phyloP scores from a whole-genome alignment of 2,329 filamentous ascomycete genomes.

The Drechslerella stenobrocha region DNA sequence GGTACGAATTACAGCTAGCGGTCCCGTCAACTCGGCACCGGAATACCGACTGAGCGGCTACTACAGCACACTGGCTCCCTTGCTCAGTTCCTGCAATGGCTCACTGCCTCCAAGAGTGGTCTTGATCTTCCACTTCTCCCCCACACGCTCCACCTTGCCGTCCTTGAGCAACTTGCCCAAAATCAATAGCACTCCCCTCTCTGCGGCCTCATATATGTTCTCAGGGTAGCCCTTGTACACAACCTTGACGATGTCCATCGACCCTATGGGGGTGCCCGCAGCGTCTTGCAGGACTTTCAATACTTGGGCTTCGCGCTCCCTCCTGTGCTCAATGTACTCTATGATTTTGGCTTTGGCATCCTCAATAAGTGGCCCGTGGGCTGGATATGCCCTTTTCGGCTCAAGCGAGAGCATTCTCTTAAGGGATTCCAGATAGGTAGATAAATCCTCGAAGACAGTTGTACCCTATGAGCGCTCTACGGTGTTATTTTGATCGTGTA shows the following conservation, averaged over 20 bases:
- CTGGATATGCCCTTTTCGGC: slow-evolving; percentile 70
- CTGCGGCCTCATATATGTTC: slow-evolving; percentile 73
- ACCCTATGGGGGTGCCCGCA: slow-evolving; percentile 57
- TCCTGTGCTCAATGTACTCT: slow-evolving; percentile 82
- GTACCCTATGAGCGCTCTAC: slow-evolving; percentile 65
- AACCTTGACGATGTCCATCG: slow-evolving; percentile 80
- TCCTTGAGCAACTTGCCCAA: slow-evolving; percentile 76
- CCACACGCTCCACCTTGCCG: slow-evolving; percentile 62
- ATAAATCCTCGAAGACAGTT: slow-evolving; percentile 78
- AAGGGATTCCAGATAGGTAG: slow-evolving; percentile 69
- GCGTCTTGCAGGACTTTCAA: slow-evolving; percentile 63
- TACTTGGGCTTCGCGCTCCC: slow-evolving; percentile 77
- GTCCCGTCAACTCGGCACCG: no score
- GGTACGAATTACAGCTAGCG: no score
- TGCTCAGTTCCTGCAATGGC: slow-evolving; percentile 47
- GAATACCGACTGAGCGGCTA: no score
- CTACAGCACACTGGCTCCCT: slow-evolving; percentile 40
- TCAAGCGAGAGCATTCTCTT: slow-evolving; percentile 70
- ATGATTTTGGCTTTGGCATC: slow-evolving; percentile 71
- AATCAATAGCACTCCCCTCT: slow-evolving; percentile 75
- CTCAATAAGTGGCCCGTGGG: slow-evolving; percentile 78
- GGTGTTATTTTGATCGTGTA: neutral
- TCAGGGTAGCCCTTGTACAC: slow-evolving; percentile 82
- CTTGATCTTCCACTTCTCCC: slow-evolving; percentile 38
- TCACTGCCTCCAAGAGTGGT: slow-evolving; percentile 51